Base-by-base conservation (phyloP, 345 rosid species). In the Clarkia xantiana region DNA sequence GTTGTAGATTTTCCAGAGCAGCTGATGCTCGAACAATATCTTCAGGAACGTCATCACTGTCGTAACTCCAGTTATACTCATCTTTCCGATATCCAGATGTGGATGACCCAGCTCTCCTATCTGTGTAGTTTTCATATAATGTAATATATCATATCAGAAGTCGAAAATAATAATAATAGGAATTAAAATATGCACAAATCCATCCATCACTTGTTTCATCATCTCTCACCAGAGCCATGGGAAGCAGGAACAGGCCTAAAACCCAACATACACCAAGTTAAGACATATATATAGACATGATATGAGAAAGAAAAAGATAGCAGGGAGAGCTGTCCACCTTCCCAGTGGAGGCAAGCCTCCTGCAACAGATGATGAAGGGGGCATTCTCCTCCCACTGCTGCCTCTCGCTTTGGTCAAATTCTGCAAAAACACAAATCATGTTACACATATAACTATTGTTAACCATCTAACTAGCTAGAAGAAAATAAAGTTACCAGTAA, bases 281-380 rank as follows among this genome's bases (percentile, higher is more conserved):
- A 34, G n/a, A 16, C 23, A n/a, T 47, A 15, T 15, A 48, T 11
- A 55, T 18, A 29, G 42, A 19, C 1, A 49, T n/a, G 57, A 45
- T 20, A 17, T 44, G 47, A 45, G 23, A 22, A 47, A 23, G 13
- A 44, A 17, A 2, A 19, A 29, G 8, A 29, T 5, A 29, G 36
- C 9, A 29, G 12, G 57, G 45, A 3, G 8, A 29, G 36, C 9
- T 10, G 6, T 29, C 9, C 67, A 91, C 95, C 95, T 86, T 79
- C 83, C 85, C n/a, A 66, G 36, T 36, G 96, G 96, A 55, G 97
- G 97, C 63, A 84, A 72, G 62, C 81, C 90, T 56, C 90, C 85
- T 51, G 89, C 86, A 61, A 86, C 84, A 62, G 89, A 71, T 51
- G 85, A 78, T 17, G 73, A 62, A 4, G 71, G 44, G 46, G 56